A percentile compares a stretch with the other conserved stretches of the same genome.
phyloP scores from a whole-genome alignment of 2,329 filamentous ascomycete genomes.

The Immersiporthe knoxdaviesiana region DNA sequence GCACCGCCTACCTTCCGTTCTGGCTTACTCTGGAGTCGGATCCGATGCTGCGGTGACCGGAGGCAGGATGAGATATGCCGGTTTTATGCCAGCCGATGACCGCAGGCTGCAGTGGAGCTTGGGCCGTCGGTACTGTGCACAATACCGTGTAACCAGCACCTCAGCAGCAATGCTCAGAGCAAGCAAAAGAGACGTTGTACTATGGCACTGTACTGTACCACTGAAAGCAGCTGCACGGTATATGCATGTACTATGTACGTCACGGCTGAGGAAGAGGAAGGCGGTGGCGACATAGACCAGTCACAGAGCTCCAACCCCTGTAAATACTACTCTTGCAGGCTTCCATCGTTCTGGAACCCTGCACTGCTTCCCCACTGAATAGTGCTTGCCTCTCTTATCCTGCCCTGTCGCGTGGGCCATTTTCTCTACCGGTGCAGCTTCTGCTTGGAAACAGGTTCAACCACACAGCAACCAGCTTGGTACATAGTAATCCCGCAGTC shows the following conservation, averaged over 20 bases:
- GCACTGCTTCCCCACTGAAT: background rate
- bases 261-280: background rate
- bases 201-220: background rate
- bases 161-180: too few species aligned
- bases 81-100: background rate
- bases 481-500: background rate
- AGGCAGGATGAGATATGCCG: background rate
- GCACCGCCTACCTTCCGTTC: background rate
- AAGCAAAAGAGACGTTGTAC: too few species aligned
- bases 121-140: background rate
- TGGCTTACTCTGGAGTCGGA: conserved; percentile 1
- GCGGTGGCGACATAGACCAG: background rate
- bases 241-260: background rate
- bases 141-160: background rate
- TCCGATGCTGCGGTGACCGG: conserved; percentile 8
- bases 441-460: conserved; percentile 1
- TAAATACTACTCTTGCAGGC: background rate
- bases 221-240: background rate
- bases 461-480: background rate
- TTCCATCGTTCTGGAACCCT: conserved; percentile 16
- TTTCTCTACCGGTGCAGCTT: background rate
- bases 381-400: background rate
- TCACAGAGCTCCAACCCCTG: conserved; percentile 1
- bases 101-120: background rate
- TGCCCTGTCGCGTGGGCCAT: background rate